Conservation (phyloP, 1,139 yeast species). For the Diutina ranongensis region DNA sequence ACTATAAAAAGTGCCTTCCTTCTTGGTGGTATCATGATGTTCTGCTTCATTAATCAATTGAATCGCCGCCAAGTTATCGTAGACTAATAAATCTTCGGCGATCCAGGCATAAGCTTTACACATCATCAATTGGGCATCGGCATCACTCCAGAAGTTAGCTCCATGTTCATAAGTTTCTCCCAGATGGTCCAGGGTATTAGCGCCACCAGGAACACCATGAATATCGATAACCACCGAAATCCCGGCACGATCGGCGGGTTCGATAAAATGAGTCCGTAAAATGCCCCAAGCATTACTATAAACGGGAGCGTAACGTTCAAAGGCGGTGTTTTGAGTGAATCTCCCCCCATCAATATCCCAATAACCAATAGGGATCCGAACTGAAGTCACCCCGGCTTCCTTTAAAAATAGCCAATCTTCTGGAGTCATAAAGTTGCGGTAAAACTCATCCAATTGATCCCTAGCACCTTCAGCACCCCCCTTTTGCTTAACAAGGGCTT, state of each 20-base stretch:
- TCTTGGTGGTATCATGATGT: constrained; percentile 37
- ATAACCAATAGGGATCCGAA: constrained; percentile 83
- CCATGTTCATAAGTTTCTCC: constrained; percentile 44
- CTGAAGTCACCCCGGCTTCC: constrained; percentile 55
- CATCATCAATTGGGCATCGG: constrained; percentile 33
- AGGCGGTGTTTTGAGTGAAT: constrained; percentile 50
- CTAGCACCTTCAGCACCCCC: constrained; percentile 46
- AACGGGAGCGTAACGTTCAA: constrained; percentile 39
- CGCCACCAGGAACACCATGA: constrained; percentile 90
- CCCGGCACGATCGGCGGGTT: constrained; percentile 39
- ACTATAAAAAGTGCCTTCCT: constrained; percentile 53
- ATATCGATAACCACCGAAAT: constrained; percentile 76
- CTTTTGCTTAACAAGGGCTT: constrained; percentile 24
- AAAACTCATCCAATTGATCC: constrained; percentile 50
- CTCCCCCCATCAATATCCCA: constrained; percentile 70
- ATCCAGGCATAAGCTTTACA: constrained; percentile 45
- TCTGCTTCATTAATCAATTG: constrained; percentile 82
- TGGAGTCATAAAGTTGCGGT: constrained; percentile 52
- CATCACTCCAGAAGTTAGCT: constrained; percentile 55
- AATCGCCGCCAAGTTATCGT: constrained; percentile 67
- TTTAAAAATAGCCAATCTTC: constrained; percentile 74
- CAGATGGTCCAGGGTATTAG: constrained; percentile 73
- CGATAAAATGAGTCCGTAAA: constrained; percentile 38
- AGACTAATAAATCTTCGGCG: constrained; percentile 43
- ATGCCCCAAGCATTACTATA: constrained; percentile 64